phyloP scores from a whole-genome alignment of 345 rosid genomes.

The Anacardium occidentale region DNA sequence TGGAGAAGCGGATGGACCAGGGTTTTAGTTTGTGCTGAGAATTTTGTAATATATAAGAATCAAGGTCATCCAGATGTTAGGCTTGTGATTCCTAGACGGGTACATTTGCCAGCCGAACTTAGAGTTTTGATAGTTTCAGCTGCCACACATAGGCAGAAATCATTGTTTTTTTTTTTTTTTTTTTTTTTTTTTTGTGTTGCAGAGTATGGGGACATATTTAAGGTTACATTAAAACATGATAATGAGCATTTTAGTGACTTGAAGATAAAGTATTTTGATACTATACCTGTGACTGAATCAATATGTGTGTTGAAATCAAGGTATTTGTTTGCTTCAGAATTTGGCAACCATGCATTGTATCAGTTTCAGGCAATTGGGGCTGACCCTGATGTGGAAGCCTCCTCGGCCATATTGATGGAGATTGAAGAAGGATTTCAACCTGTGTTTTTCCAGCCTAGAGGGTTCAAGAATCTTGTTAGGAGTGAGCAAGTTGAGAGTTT shows the following conservation, averaged over 20 bases:
- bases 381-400: conserved; percentile 89
- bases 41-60: conserved; percentile 94
- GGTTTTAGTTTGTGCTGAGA: conserved; percentile 90
- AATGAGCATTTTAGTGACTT: conserved; percentile 71
- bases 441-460: conserved; percentile 88
- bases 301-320: conserved; percentile 92
- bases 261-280: conserved; percentile 94
- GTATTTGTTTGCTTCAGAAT: conserved; percentile 86
- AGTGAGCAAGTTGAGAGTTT: conserved; percentile 94
- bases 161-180: conserved; percentile 91
- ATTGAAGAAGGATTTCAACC: conserved; percentile 98
- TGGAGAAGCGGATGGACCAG: conserved; percentile 98
- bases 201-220: conserved; percentile 94
- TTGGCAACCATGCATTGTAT: conserved; percentile 93
- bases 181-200: conserved; percentile 93
- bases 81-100: conserved; percentile 91
- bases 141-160: conserved; percentile 82
- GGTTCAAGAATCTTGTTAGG: conserved; percentile 86
- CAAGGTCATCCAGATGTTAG: conserved; percentile 90
- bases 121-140: conserved; percentile 95
- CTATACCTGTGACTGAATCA: conserved; percentile 80
- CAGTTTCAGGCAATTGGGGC: conserved; percentile 93
- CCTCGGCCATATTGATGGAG: conserved; percentile 86
- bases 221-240: conserved; percentile 79
- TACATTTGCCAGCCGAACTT: conserved; percentile 85